These are phyloP conservation scores for Polyporus tsugae DNA, from an alignment of 1,284 basidiomycete genomes.

Conservation along the genomic window DNA sequence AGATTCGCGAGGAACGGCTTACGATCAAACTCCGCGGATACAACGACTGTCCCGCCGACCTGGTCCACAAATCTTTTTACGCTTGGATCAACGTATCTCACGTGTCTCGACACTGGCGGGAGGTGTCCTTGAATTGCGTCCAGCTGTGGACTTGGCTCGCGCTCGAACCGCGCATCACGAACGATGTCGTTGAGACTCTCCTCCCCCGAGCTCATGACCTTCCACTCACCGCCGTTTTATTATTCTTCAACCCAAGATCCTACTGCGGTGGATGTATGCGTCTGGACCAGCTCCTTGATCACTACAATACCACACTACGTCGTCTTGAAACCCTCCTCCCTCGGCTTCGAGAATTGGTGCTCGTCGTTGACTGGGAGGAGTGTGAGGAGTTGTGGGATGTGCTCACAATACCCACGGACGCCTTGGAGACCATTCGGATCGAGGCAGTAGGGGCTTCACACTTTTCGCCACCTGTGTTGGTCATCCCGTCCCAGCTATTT, in stretches of 20 bases:
- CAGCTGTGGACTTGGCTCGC: constrained; percentile 17
- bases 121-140: constrained; percentile 14
- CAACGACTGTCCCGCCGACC: background rate
- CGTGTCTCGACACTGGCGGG: constrained; percentile 23
- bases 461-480: background rate
- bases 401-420: background rate
- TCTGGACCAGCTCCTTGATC: background rate
- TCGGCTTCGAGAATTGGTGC: background rate
- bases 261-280: constrained; percentile 12
- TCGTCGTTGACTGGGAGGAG: constrained; percentile 12
- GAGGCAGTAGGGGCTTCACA: constrained; percentile 3
- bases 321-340: constrained; percentile 3
- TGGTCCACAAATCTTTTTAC: constrained; percentile 19
- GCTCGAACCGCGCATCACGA: constrained; percentile 3
- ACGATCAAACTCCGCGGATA: background rate
- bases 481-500: constrained; percentile 3
- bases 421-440: constrained; percentile 3
- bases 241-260: constrained; percentile 2
- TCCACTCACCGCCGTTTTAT: constrained; percentile 11
- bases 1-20: background rate
- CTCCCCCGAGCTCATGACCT: constrained; percentile 1
- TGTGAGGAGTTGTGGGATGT: constrained; percentile 10
- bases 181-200: background rate
- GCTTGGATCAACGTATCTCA: constrained; percentile 20
- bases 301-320: background rate